These are phyloP conservation scores for Phytophthora podocarpi DNA, from an alignment of 352 stramenopile species.

Conservation along the genomic window DNA sequence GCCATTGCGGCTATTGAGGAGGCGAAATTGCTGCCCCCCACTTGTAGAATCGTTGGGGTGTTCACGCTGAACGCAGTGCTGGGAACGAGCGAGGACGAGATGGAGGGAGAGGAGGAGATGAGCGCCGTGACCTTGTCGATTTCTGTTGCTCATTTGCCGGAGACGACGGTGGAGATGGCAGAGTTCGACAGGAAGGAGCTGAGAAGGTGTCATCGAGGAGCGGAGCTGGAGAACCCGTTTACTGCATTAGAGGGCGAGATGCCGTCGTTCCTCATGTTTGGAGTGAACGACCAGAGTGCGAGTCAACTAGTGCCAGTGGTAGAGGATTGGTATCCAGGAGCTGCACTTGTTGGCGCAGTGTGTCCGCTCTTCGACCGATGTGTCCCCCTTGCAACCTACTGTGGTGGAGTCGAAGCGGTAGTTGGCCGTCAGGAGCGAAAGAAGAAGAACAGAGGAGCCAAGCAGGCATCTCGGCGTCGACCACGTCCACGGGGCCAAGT, in stretches of 20 bases:
- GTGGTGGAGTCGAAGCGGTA: not conserved
- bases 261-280: conserved; percentile 64
- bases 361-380: conserved; percentile 45
- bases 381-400: conserved; percentile 39
- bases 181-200: conserved; percentile 63
- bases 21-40: conserved; percentile 42
- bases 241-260: conserved; percentile 1
- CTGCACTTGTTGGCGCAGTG: conserved; percentile 48
- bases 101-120: not conserved
- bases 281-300: conserved; percentile 55
- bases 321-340: conserved; percentile 41
- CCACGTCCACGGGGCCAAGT: conserved; percentile 12
- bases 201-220: conserved; percentile 40
- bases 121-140: conserved; percentile 43
- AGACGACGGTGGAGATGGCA: conserved; percentile 48
- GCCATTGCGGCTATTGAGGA: conserved; percentile 38
- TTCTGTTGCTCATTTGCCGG: conserved; percentile 46
- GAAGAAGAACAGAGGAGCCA: conserved; percentile 5
- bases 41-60: conserved; percentile 44
- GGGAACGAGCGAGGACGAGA: not conserved
- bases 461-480: conserved; percentile 13
- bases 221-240: conserved; percentile 45
- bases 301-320: conserved; percentile 43
- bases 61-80: conserved; percentile 46
- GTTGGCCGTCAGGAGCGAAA: conserved; percentile 3